A percentile compares a stretch with the other conserved stretches of the same genome.
These are phyloP conservation scores for Quillaja saponaria DNA, from an alignment of 306 rosid genomes.

Conservation along the genomic window DNA sequence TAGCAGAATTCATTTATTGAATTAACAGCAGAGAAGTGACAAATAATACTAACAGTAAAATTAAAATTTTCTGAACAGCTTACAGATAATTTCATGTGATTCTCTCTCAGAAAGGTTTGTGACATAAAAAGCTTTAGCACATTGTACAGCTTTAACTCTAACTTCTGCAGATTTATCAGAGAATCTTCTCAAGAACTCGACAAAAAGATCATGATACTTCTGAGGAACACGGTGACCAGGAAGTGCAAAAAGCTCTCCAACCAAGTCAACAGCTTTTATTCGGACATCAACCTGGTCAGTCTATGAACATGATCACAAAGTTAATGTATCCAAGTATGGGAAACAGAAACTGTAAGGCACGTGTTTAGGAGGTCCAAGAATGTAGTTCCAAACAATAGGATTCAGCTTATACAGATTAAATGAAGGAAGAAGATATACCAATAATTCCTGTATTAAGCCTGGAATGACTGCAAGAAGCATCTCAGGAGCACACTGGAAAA, in stretches of 20 bases:
- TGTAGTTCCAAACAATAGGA: constrained; percentile 13
- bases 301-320: constrained; percentile 42
- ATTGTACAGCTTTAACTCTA: constrained; percentile 75
- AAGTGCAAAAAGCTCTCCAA: constrained; percentile 78
- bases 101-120: constrained; percentile 56
- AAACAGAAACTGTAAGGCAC: too few species aligned
- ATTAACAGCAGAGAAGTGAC: constrained; percentile 23
- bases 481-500: constrained; percentile 74
- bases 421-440: constrained; percentile 46
- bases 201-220: constrained; percentile 64
- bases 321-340: constrained; percentile 18
- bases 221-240: constrained; percentile 60
- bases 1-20: constrained; percentile 31
- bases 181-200: constrained; percentile 81
- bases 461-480: constrained; percentile 82
- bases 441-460: constrained; percentile 64
- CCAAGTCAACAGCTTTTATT: constrained; percentile 85
- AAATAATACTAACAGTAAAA: constrained; percentile 18
- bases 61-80: constrained; percentile 37
- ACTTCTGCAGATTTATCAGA: constrained; percentile 89
- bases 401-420: constrained; percentile 14
- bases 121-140: constrained; percentile 63
- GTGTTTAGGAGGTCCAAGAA: too few species aligned
- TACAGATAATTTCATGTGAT: constrained; percentile 69
- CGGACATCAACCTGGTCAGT: constrained; percentile 94